These are phyloP conservation scores for Phytopythium chamaehyphon DNA, from an alignment of 352 stramenopile genomes.

Conservation along the genomic window DNA sequence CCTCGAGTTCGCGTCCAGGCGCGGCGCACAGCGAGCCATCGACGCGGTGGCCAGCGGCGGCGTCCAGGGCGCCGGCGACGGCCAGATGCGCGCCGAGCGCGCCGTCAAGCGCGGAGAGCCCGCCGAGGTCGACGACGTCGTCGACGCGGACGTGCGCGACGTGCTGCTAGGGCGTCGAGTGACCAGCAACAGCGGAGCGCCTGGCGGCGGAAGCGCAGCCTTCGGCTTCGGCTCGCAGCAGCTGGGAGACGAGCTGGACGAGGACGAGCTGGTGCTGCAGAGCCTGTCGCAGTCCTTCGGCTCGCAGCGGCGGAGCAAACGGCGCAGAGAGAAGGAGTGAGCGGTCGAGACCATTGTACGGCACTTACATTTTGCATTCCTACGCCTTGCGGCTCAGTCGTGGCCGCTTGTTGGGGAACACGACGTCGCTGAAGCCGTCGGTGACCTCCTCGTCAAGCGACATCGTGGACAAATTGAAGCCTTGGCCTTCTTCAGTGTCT, in stretches of 20 bases:
- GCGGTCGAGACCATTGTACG: too few species aligned
- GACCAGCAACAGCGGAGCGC: slow-evolving; percentile 4
- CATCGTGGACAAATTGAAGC: background rate
- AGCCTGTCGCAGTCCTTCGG: slow-evolving; percentile 67
- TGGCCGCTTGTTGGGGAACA: slow-evolving; percentile 43
- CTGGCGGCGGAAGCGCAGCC: slow-evolving; percentile 1
- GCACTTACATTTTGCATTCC: too few species aligned
- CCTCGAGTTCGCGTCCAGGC: slow-evolving; percentile 37
- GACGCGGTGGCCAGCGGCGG: slow-evolving; percentile 26
- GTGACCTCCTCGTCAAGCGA: background rate
- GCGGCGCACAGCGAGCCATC: slow-evolving; percentile 31
- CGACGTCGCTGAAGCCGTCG: background rate
- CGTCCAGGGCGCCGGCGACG: slow-evolving; percentile 13
- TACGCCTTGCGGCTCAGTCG: slow-evolving; percentile 16
- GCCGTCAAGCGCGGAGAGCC: slow-evolving; percentile 35
- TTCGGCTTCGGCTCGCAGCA: slow-evolving; percentile 42
- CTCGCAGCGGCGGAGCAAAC: slow-evolving; percentile 24
- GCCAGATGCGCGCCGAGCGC: slow-evolving; percentile 37
- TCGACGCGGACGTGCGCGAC: slow-evolving; percentile 36
- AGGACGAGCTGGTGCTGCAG: slow-evolving; percentile 75
- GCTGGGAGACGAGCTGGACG: slow-evolving; percentile 26
- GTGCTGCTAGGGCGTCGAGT: slow-evolving; percentile 49
- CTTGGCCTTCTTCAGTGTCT: background rate
- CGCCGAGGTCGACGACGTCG: slow-evolving; percentile 6
- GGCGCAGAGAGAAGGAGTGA: slow-evolving; percentile 8